phyloP scores from a whole-genome alignment of 1,284 basidiomycete genomes.

The Phellopilus nigrolimitatus region DNA sequence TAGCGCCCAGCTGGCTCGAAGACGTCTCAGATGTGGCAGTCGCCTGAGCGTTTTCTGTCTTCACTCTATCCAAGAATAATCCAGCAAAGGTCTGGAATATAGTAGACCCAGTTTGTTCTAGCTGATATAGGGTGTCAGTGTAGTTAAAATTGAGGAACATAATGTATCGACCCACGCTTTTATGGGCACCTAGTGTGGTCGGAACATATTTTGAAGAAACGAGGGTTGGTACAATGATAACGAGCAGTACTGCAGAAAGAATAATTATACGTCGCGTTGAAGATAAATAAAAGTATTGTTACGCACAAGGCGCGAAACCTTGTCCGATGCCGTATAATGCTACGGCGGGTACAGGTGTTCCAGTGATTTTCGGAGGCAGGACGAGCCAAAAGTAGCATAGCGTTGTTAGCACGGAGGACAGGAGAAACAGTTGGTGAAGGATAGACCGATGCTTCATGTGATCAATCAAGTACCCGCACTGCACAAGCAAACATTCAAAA shows the following conservation, averaged over 20 bases:
- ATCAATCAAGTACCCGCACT: conserved; percentile 64
- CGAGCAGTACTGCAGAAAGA: conserved; percentile 53
- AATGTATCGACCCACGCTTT: conserved; percentile 50
- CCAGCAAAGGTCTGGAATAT: conserved; percentile 48
- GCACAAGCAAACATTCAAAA: not conserved
- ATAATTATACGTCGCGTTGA: not conserved
- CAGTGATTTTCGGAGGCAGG: conserved; percentile 52
- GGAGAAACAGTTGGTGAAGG: conserved; percentile 51
- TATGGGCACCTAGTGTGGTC: conserved; percentile 75
- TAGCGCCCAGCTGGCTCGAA: conserved; percentile 29
- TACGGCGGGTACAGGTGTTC: conserved; percentile 58
- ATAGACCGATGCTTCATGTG: conserved; percentile 50
- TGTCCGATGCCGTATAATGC: conserved; percentile 61
- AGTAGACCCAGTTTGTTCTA: conserved; percentile 69
- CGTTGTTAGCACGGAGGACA: conserved; percentile 62
- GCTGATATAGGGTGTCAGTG: conserved; percentile 32
- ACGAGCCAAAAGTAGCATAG: conserved; percentile 63
- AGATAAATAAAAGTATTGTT: conserved; percentile 4
- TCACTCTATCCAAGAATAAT: conserved; percentile 21
- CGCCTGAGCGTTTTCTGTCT: conserved; percentile 20
- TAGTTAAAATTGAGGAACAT: not conserved
- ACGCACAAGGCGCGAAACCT: conserved; percentile 67
- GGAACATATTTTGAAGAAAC: conserved; percentile 70
- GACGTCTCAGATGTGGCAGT: no score
- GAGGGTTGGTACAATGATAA: conserved; percentile 70